A percentile compares a stretch with the other conserved stretches of the same genome.
These are phyloP conservation scores for Schizonepeta tenuifolia DNA, from an alignment of 257 asterid species.

Conservation along the genomic window DNA sequence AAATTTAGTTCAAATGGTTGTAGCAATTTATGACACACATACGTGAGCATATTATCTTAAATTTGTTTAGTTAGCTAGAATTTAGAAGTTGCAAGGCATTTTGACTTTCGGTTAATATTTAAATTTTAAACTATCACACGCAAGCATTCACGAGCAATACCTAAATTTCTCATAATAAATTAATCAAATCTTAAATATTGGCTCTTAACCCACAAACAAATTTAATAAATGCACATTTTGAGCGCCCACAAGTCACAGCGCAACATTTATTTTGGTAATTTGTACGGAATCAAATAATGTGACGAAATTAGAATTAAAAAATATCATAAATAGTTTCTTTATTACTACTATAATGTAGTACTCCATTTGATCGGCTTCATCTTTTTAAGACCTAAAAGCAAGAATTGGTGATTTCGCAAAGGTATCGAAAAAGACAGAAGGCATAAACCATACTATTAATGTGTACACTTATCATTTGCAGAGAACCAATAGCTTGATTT, in stretches of 20 bases:
- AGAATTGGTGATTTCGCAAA: neutral
- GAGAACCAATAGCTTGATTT: neutral
- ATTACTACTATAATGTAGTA: neutral
- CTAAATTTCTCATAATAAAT: too few species aligned
- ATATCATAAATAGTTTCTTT: neutral
- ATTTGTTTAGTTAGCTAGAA: neutral
- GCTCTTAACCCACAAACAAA: neutral
- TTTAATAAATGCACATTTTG: too few species aligned
- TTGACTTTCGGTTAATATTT: neutral
- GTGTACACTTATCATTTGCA: slow-evolving; percentile 4
- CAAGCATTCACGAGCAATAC: too few species aligned
- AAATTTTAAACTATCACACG: too few species aligned
- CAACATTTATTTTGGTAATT: too few species aligned
- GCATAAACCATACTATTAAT: neutral
- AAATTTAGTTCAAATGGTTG: neutral
- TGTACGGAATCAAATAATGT: neutral
- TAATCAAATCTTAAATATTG: neutral
- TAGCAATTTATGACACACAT: neutral
- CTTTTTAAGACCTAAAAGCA: slow-evolving; percentile 8
- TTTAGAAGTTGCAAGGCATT: too few species aligned
- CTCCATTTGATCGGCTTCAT: neutral
- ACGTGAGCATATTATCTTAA: neutral
- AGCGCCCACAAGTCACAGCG: too few species aligned
- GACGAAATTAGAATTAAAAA: neutral
- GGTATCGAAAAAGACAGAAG: neutral